Base-by-base conservation (phyloP, 2,329 filamentous ascomycete genomes). In the Dothistroma septosporum region DNA sequence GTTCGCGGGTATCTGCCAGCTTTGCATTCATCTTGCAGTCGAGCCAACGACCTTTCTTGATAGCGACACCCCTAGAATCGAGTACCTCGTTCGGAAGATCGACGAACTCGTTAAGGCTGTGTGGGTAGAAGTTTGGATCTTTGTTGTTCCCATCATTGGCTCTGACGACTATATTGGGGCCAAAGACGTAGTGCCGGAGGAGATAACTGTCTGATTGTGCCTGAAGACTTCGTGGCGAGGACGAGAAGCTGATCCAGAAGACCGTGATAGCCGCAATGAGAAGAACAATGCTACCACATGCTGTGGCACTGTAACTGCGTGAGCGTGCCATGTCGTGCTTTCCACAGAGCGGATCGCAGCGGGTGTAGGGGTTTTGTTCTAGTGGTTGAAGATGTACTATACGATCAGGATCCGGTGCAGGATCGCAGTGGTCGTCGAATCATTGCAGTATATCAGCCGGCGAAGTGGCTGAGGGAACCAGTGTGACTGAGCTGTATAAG, bases 81-180 rank as follows among this genome's bases (percentile, higher is more conserved):
- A 54, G 32, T 5, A 9, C 16, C 1, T 2, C 19, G 19, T 44
- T 9, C 4, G 41, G 8, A 19, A 28, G 2, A 3, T 37, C 52
- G 32, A 41, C 4, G 21, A 54, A 19, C 7, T 21, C n/a, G 19
- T 54, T 8, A 7, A 10, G 14, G 32, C 12, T 44, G 1, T 19
- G 21, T 10, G 52, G n/a, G 21, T 33, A 54, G 31, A 31, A 54
- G 28, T 37, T 37, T 19, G 52, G 52, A 37, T 37, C 14, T 21
- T n/a, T 37, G 32, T 54, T 32, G 52, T 54, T 54, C 9, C 52
- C n/a, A 24, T 54, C 52, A n/a, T 54, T 54, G 14, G 52, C 52
- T 14, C 52, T 32, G 41, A n/a, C 9, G 12, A 32, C 22, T 32
- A 54, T 28, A 2, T 41, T 54, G 31, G 19, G 41, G 16, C 3